Evolutionary conservation across 305 asterid species (phyloP), one percentile per base, ranked within the genome.

Genomic region (Fraxinus floribunda): DNA sequence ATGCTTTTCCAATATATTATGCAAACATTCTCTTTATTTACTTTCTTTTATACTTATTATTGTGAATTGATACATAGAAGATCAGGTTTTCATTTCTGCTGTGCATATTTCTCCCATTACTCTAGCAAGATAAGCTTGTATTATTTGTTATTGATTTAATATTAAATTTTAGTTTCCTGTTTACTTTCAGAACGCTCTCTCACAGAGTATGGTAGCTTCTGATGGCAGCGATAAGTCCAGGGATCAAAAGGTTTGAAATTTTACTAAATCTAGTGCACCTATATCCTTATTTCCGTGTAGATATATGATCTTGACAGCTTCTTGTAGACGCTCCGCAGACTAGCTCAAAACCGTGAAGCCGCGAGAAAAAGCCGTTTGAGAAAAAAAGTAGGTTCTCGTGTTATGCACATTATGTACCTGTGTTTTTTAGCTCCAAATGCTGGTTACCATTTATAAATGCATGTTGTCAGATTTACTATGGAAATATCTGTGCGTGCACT

Each of bases 261-360:
- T 81, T 78, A 83, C 46, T 46, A 79, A 64, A 41, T 36, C 83
- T 52, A 39, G 38, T 60, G 20, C 64, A 62, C 66, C 7, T 79
- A 18, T 29, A 26, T 18, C 24, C 15, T 24, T 29, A 29, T 38
- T 77, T 35, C 49, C 49, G 77, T 52, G 44, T 72, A 72, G 49
- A 77, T 46, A 15, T 81, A 36, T 86, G 71, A 90, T 71, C 64
- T 84, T 77, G 46, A n/a, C 70, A 30, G 9, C 76, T 76, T 71
- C 82, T 80, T 81, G 89, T 95, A 97, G 99, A 92, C 97, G 81
- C 97, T 94, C 79, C 99, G 99, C 62, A 91, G 99, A 87, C 99
- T 96, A 82, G 99, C 99, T 83, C 99, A 97, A 92, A 97, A 97
- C 88, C 98, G 99, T 44, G 99, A 97, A 92, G 99, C 99, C 57